Conservation (phyloP, 768 basidiomycete species). For the Collybia sordida region DNA sequence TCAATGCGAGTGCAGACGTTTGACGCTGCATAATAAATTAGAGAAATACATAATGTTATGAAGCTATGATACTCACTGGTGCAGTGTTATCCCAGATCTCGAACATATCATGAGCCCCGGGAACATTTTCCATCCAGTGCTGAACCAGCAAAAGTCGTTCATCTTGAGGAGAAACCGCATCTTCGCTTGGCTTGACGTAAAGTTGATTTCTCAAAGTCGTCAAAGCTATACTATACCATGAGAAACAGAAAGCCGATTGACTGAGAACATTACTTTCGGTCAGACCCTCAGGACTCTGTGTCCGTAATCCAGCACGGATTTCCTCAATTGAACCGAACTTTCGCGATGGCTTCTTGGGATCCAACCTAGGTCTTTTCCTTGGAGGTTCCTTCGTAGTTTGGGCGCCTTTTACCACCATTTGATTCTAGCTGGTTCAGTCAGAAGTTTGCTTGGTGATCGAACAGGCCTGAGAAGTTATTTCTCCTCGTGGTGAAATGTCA, state of each 20-base stretch:
- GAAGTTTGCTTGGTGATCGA: too few species aligned
- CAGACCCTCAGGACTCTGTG: conserved; percentile 30
- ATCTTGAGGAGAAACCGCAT: conserved; percentile 51
- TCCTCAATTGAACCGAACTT: conserved; percentile 25
- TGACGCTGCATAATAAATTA: conserved; percentile 33
- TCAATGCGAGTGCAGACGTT: conserved; percentile 38
- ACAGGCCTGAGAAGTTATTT: too few species aligned
- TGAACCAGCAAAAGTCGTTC: conserved; percentile 57
- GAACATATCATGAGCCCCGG: conserved; percentile 63
- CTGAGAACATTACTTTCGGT: conserved; percentile 24
- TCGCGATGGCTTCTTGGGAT: background rate
- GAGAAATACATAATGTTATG: background rate
- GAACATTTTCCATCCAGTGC: conserved; percentile 58
- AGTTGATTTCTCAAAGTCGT: conserved; percentile 64
- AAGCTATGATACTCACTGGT: conserved; percentile 38
- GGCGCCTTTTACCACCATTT: too few species aligned
- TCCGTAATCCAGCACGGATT: conserved; percentile 29
- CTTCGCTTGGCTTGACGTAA: conserved; percentile 49
- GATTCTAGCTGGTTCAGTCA: too few species aligned
- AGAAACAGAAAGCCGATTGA: conserved; percentile 1
- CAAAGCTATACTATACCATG: conserved; percentile 33
- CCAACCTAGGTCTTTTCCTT: background rate
- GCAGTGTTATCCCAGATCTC: conserved; percentile 55
- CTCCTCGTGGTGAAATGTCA: too few species aligned
- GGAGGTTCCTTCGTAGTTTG: background rate